Conservation (phyloP, 2,329 filamentous ascomycete genomes). For the Podosphaera fusca region DNA sequence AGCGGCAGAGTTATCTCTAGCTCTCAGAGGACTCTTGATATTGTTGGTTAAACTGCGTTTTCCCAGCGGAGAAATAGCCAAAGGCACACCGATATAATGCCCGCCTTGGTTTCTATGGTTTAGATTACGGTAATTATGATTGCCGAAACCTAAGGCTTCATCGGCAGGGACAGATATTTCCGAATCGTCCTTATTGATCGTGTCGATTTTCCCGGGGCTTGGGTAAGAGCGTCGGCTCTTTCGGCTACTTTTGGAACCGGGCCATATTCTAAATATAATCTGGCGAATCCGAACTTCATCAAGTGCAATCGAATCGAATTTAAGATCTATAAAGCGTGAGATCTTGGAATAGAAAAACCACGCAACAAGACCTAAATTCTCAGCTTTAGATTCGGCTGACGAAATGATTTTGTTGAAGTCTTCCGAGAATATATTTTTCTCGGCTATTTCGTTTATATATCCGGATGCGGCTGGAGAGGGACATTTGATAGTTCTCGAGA, state of each 20-base stretch:
- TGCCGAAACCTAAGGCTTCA: not conserved
- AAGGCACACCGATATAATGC: not conserved
- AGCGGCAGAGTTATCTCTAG: not conserved
- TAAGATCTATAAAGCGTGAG: not conserved
- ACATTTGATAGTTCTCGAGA: not conserved
- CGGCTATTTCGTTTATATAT: not conserved
- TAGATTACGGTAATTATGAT: not conserved
- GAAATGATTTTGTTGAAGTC: not conserved
- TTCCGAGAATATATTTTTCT: not conserved
- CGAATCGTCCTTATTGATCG: not conserved
- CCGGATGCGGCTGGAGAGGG: not conserved
- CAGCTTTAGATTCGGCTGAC: not conserved
- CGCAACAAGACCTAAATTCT: not conserved
- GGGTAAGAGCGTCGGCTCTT: not conserved
- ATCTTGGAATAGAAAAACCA: not conserved
- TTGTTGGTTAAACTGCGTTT: not conserved
- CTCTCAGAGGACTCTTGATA: not conserved
- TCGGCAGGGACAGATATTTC: not conserved
- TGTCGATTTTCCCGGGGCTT: not conserved
- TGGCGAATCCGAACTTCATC: not conserved
- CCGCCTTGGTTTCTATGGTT: not conserved
- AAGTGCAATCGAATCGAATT: not conserved
- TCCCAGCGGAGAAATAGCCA: not conserved
- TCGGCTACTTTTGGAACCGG: not conserved
- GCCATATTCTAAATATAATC: not conserved